Conservation (phyloP, 2,329 filamentous ascomycete genomes). For the Pezicula radicicola region DNA sequence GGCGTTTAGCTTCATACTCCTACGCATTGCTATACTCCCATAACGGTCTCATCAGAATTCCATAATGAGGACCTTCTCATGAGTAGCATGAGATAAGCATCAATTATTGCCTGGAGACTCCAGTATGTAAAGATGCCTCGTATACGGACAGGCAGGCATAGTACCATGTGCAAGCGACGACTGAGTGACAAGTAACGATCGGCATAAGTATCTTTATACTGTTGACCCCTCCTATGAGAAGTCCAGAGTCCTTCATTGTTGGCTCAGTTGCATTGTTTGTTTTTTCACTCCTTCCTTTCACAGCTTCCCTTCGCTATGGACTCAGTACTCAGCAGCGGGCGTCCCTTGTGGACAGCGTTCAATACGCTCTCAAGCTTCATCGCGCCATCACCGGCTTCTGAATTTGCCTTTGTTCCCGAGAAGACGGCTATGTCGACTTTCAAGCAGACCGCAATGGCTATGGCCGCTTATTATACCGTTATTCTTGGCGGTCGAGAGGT, state of each 20-base stretch:
- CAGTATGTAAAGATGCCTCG: neutral
- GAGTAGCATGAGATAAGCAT: neutral
- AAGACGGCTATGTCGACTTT: slow-evolving; percentile 12
- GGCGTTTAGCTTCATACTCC: no score
- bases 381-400: neutral
- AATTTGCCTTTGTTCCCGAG: slow-evolving; percentile 3
- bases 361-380: neutral
- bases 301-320: neutral
- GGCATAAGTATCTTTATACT: neutral
- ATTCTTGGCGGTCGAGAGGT: slow-evolving; percentile 11
- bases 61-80: neutral
- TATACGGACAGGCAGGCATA: neutral
- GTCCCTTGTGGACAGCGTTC: neutral
- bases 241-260: neutral
- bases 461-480: slow-evolving; percentile 10
- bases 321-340: neutral
- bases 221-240: neutral
- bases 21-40: neutral
- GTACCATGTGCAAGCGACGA: neutral
- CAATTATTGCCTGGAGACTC: neutral
- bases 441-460: neutral
- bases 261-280: neutral
- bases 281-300: neutral
- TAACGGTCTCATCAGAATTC: slow-evolving; percentile 2
- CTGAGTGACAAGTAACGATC: neutral